Conservation (phyloP, 495 filamentous ascomycete species). For the Daldinia bambusicola region DNA sequence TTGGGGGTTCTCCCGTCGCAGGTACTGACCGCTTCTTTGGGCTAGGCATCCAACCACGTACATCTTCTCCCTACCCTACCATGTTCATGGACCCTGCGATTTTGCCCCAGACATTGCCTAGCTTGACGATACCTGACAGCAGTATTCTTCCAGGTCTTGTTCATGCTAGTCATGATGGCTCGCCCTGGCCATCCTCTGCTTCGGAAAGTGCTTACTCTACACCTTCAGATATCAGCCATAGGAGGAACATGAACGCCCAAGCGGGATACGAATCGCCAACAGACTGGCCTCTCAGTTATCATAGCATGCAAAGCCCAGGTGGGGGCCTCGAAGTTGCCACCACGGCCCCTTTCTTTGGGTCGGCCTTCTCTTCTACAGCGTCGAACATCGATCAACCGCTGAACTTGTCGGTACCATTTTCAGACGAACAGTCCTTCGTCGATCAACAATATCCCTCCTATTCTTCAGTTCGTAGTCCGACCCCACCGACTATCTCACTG, state of each 20-base stretch:
- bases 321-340: slow-evolving; percentile 44
- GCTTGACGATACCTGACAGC: slow-evolving; percentile 49
- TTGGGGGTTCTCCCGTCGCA: slow-evolving; percentile 41
- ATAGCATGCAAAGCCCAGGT: slow-evolving; percentile 41
- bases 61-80: slow-evolving; percentile 33
- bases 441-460: slow-evolving; percentile 42
- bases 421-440: slow-evolving; percentile 41
- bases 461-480: slow-evolving; percentile 56
- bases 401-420: slow-evolving; percentile 37
- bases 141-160: slow-evolving; percentile 46
- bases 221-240: slow-evolving; percentile 53
- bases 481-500: slow-evolving; percentile 53
- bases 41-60: slow-evolving; percentile 41
- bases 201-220: slow-evolving; percentile 62
- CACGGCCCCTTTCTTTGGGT: slow-evolving; percentile 37
- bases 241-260: slow-evolving; percentile 27
- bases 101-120: slow-evolving; percentile 37
- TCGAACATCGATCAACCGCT: slow-evolving; percentile 39
- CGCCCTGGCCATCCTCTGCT: slow-evolving; percentile 60
- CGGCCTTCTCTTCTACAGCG: slow-evolving; percentile 36
- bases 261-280: slow-evolving; percentile 39
- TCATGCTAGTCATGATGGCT: slow-evolving; percentile 51
- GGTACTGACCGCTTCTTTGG: slow-evolving; percentile 31
- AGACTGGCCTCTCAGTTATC: slow-evolving; percentile 36
- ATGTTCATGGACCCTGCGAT: slow-evolving; percentile 35